phyloP scores from a whole-genome alignment of 352 stramenopile genomes.

The Phytophthora idaei region DNA sequence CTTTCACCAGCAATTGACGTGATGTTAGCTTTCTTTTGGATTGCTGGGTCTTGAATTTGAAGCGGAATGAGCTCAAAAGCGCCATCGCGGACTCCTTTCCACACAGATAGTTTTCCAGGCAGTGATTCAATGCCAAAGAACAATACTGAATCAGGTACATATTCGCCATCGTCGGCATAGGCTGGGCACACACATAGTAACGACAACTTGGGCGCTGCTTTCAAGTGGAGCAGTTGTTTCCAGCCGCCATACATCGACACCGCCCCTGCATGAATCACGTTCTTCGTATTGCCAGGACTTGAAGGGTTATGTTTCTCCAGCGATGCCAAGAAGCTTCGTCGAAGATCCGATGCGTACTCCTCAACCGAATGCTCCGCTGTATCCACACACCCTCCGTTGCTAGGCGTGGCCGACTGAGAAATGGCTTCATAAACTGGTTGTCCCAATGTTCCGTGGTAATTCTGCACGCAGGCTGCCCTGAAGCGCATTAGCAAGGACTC shows the following conservation, averaged over 20 bases:
- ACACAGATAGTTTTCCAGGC: slow-evolving; percentile 61
- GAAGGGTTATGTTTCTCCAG: slow-evolving; percentile 36
- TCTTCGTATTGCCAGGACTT: slow-evolving; percentile 32
- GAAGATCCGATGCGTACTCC: slow-evolving; percentile 39
- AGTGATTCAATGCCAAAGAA: slow-evolving; percentile 66
- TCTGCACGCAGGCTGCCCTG: slow-evolving; percentile 39
- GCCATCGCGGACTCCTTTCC: slow-evolving; percentile 59
- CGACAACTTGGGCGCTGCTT: slow-evolving; percentile 39
- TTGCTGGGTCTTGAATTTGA: slow-evolving; percentile 51
- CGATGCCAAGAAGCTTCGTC: slow-evolving; percentile 41
- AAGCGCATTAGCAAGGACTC: slow-evolving; percentile 54
- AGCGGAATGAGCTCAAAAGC: slow-evolving; percentile 58
- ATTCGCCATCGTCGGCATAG: slow-evolving; percentile 82
- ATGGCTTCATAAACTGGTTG: slow-evolving; percentile 12
- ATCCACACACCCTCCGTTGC: slow-evolving; percentile 4
- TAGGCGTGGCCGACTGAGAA: slow-evolving; percentile 23
- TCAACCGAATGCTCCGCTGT: slow-evolving; percentile 30
- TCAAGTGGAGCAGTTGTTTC: slow-evolving; percentile 48
- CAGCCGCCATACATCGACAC: slow-evolving; percentile 84
- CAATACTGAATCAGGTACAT: slow-evolving; percentile 66
- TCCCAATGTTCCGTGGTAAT: slow-evolving; percentile 15
- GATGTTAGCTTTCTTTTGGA: slow-evolving; percentile 63
- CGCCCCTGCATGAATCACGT: slow-evolving; percentile 61
- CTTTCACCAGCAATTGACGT: slow-evolving; percentile 78
- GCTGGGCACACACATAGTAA: slow-evolving; percentile 72